These are phyloP conservation scores for Rhodotorula sp. DNA, from an alignment of 1,284 basidiomycete genomes.

Conservation along the genomic window DNA sequence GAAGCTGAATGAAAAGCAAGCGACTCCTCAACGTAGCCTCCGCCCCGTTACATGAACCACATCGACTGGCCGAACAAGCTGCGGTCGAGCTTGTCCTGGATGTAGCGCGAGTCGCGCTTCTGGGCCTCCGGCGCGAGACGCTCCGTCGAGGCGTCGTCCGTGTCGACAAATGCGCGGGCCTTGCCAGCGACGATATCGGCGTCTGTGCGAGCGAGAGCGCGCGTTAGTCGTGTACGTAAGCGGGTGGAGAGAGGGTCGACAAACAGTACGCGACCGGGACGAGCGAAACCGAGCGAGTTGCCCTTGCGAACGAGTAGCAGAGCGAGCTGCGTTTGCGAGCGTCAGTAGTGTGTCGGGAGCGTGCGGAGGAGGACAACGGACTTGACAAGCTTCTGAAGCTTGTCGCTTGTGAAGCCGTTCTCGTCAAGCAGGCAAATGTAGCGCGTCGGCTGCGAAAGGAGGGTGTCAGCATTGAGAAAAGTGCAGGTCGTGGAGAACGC, in stretches of 20 bases:
- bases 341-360: not conserved
- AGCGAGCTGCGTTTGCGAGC: constrained; percentile 47
- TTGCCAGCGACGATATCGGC: constrained; percentile 53
- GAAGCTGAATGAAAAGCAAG: not conserved
- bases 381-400: constrained; percentile 39
- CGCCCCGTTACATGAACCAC: constrained; percentile 7
- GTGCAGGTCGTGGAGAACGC: constrained; percentile 52
- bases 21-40: not conserved
- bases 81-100: constrained; percentile 30
- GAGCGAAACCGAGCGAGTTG: constrained; percentile 51
- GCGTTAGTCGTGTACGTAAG: not conserved
- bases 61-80: constrained; percentile 1
- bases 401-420: constrained; percentile 48
- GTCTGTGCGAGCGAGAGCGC: constrained; percentile 21
- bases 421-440: constrained; percentile 46
- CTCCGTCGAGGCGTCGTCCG: constrained; percentile 43
- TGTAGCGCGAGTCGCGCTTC: constrained; percentile 9
- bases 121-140: not conserved
- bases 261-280: constrained; percentile 51
- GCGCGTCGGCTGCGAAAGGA: not conserved
- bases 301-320: constrained; percentile 51
- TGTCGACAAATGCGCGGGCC: constrained; percentile 50
- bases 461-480: constrained; percentile 19
- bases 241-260: not conserved
- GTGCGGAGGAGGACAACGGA: constrained; percentile 11